Evolutionary conservation across 2,329 filamentous ascomycete genomes (phyloP).

Genomic region (Calcarisporium arbuscula): DNA sequence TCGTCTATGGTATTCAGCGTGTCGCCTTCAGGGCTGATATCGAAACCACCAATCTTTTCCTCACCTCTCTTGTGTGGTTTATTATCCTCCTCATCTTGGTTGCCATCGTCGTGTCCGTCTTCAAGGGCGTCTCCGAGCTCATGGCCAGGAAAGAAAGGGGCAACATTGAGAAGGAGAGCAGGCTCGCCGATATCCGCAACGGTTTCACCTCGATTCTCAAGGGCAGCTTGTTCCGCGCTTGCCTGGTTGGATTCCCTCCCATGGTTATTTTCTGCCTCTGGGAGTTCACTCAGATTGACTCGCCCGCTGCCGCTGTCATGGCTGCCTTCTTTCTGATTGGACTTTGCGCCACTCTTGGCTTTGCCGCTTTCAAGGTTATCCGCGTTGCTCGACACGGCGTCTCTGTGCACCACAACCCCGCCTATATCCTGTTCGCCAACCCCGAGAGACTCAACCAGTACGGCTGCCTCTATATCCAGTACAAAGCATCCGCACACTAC

Average conservation of each 20-base stretch:
- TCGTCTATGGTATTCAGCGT: constrained; percentile 76
- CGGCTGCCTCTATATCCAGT: constrained; percentile 95
- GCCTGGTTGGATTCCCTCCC: constrained; percentile 84
- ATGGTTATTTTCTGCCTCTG: constrained; percentile 86
- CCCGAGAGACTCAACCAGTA: constrained; percentile 88
- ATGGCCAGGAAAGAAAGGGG: constrained; percentile 69
- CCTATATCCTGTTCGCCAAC: constrained; percentile 93
- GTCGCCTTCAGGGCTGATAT: constrained; percentile 81
- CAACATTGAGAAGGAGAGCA: constrained; percentile 74
- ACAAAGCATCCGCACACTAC: constrained; percentile 90
- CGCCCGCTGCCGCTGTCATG: constrained; percentile 76
- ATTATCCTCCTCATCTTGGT: constrained; percentile 73
- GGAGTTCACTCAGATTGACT: constrained; percentile 84
- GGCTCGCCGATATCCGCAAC: constrained; percentile 86
- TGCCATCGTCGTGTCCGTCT: constrained; percentile 63
- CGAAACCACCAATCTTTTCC: constrained; percentile 84
- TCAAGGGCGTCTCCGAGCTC: constrained; percentile 75
- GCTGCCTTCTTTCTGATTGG: constrained; percentile 82
- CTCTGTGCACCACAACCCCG: constrained; percentile 86
- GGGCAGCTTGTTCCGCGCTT: constrained; percentile 84
- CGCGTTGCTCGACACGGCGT: constrained; percentile 81
- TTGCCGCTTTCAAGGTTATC: constrained; percentile 85
- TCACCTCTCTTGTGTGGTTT: constrained; percentile 86
- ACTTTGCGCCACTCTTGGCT: constrained; percentile 68
- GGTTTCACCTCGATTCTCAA: constrained; percentile 89